Base-by-base conservation (phyloP, 1,284 basidiomycete species). In the Sanguinoderma infundibulare region DNA sequence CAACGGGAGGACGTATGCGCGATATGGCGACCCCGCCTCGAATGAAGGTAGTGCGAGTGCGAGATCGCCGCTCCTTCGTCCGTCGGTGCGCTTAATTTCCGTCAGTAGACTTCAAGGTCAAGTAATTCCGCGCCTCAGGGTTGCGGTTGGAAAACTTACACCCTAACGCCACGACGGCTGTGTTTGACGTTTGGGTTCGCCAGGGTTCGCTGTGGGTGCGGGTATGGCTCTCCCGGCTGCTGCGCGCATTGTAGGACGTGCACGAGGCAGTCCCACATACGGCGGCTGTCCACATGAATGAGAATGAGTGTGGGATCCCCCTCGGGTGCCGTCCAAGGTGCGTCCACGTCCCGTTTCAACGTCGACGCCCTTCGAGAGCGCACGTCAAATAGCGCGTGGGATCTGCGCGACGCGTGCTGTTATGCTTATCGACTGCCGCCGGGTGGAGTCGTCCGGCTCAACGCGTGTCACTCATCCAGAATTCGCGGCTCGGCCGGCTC, bases 121-220 rank as follows among this genome's bases (percentile, higher is more conserved):
- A 58, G 56, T 60, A 61, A 59, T 58, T 50, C 36, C 53, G 51
- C 52, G n/a, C 58, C n/a, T 34, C 17, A 50, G 28, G 30, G 35
- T 50, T 44, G 38, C 47, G 50, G 26, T 39, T 35, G 32, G 44
- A 14, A 30, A 61, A 60, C 55, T 35, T 54, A 60, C 64, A 63
- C 61, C 47, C 59, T 63, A 63, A 66, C 64, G 64, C 64, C 64
- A 66, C 64, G 59, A 63, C 44, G 61, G 61, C 53, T 55, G 34
- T 55, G 53, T 55, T 55, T 53, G 60, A 61, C 60, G 47, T 60
- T 24, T 20, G 22, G 39, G 47, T 54, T 39, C 35, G 52, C 52
- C 14, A 53, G 42, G n/a, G n/a, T n/a, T n/a, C n/a, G n/a, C n/a
- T 30, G 24, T 52, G 32, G 20, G 26, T 49, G 44, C 57, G 26